A percentile compares a stretch with the other conserved stretches of the same genome.
Evolutionary conservation across 2,329 filamentous ascomycete genomes (phyloP).

Genomic region (Cryphonectria nitschkei): DNA sequence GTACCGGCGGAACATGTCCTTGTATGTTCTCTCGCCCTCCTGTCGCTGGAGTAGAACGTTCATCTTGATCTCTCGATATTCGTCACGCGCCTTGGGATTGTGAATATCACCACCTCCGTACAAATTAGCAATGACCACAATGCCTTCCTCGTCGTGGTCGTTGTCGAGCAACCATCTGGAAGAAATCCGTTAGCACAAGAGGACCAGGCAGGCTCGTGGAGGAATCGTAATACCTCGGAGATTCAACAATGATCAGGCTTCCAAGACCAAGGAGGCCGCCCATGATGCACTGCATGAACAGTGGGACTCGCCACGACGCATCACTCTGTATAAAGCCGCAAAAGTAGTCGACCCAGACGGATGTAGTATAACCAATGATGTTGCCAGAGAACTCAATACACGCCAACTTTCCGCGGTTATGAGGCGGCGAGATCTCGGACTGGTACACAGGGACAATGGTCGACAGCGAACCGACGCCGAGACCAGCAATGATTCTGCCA

Average conservation of each 20-base stretch:
- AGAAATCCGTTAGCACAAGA: conserved; percentile 36
- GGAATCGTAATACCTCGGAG: conserved; percentile 69
- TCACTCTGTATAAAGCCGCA: conserved; percentile 87
- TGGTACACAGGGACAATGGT: conserved; percentile 94
- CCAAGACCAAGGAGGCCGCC: conserved; percentile 82
- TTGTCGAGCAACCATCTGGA: conserved; percentile 93
- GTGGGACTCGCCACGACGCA: conserved; percentile 86
- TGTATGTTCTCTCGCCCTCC: conserved; percentile 90
- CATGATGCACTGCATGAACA: conserved; percentile 95
- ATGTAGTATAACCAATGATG: conserved; percentile 92
- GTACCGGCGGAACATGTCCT: conserved; percentile 94
- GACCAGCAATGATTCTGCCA: conserved; percentile 80
- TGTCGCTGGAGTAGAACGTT: conserved; percentile 89
- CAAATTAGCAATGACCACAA: conserved; percentile 96
- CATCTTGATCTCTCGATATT: conserved; percentile 99
- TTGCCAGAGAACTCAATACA: conserved; percentile 99
- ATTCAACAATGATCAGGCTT: conserved; percentile 93
- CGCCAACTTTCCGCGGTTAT: conserved; percentile 92
- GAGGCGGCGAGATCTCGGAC: conserved; percentile 92
- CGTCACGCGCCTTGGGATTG: conserved; percentile 86
- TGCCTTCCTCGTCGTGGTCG: conserved; percentile 96
- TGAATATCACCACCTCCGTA: conserved; percentile 97
- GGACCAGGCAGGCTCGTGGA: conserved; percentile 18
- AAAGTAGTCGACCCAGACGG: conserved; percentile 98
- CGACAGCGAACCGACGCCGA: conserved; percentile 85